Percentiles rank a stretch among this genome's conserved stretches.
phyloP scores from a whole-genome alignment of 176 grass and related monocot genomes.

The Aegilops sharonensis region DNA sequence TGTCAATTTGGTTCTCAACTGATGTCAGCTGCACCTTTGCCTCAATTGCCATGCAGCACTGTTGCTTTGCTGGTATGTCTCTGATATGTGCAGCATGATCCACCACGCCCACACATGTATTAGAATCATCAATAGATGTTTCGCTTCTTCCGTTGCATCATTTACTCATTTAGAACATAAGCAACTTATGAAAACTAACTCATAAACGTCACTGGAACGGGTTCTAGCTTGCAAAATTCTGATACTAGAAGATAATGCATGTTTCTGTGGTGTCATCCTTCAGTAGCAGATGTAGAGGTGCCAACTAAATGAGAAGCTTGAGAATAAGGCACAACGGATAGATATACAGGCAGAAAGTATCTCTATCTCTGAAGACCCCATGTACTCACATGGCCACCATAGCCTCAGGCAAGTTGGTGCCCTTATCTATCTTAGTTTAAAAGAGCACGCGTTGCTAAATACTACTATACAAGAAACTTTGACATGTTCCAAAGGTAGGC shows the following conservation, averaged over 20 bases:
- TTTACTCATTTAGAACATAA: neutral
- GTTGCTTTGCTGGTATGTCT: conserved; percentile 26
- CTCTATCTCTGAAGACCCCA: neutral
- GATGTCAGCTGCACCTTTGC: conserved; percentile 5
- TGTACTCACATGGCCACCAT: conserved; percentile 3
- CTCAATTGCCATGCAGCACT: conserved; percentile 10
- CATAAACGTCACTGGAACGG: neutral
- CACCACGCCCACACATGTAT: neutral
- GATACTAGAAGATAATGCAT: neutral
- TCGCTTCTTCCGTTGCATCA: neutral
- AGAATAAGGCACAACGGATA: neutral
- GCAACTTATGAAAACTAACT: neutral
- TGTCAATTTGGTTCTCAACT: conserved; percentile 5
- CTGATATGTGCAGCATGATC: neutral
- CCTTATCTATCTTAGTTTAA: neutral
- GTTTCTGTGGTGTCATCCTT: neutral
- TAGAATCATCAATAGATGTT: neutral
- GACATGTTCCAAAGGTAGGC: neutral
- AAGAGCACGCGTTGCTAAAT: neutral
- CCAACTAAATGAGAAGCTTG: neutral
- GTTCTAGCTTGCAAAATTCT: neutral
- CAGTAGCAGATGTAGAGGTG: neutral
- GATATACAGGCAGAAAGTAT: neutral
- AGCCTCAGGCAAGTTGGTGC: neutral
- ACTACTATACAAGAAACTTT: neutral